Evolutionary conservation across 768 basidiomycete genomes (phyloP).

Genomic region (Saitozyma sp.): DNA sequence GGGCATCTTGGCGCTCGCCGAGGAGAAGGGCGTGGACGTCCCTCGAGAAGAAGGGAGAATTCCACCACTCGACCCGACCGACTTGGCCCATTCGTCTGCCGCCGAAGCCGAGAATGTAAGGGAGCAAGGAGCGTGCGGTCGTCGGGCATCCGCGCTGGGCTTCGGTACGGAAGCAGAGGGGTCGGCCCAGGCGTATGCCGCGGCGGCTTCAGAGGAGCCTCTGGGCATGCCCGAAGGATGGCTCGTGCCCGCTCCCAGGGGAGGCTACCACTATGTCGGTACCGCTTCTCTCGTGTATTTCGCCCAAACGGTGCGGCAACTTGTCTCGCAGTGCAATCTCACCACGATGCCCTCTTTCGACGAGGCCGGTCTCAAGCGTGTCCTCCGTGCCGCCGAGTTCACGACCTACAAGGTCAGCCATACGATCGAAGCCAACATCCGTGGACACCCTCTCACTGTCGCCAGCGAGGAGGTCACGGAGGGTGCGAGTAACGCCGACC

Average conservation of each 20-base stretch:
- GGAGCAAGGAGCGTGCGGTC: background rate
- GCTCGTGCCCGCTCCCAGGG: constrained; percentile 16
- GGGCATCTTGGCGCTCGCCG: background rate
- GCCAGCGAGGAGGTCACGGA: constrained; percentile 1
- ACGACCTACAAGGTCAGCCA: constrained; percentile 9
- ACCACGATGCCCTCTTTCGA: constrained; percentile 7
- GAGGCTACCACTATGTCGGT: constrained; percentile 24
- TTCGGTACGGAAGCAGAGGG: no score
- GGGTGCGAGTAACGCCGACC: no score
- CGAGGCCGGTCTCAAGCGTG: constrained; percentile 5
- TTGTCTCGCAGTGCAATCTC: constrained; percentile 8
- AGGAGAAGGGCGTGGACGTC: background rate
- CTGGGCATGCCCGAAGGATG: constrained; percentile 14
- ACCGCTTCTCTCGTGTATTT: constrained; percentile 15
- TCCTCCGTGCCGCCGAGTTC: constrained; percentile 15
- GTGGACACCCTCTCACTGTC: constrained; percentile 13
- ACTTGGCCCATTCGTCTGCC: background rate
- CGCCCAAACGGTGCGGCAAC: constrained; percentile 8
- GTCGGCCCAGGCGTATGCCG: background rate
- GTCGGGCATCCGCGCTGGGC: no score
- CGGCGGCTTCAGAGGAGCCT: background rate
- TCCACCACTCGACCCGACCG: no score
- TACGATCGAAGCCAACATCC: constrained; percentile 17
- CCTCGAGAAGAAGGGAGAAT: background rate
- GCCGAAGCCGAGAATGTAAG: background rate